These are phyloP conservation scores for Aspergillus eucalypticola DNA, from an alignment of 2,329 filamentous ascomycete genomes.

Conservation along the genomic window DNA sequence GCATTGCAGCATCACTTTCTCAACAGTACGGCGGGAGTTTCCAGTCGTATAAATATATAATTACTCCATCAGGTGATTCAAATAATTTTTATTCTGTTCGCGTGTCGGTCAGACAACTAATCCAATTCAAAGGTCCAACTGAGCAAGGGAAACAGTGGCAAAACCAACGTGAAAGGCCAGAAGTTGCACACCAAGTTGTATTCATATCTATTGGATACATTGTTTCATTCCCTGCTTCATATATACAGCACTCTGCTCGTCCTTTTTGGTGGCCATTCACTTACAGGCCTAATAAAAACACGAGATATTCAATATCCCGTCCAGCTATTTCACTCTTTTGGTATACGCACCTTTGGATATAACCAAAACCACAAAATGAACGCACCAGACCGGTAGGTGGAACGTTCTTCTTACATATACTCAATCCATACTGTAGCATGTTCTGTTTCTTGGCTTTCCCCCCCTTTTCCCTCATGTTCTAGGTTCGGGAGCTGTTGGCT, in stretches of 20 bases:
- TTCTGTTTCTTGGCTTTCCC: neutral
- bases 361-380: constrained; percentile 48
- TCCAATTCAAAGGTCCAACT: neutral
- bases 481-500: neutral
- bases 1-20: neutral
- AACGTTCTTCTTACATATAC: neutral
- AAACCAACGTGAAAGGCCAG: neutral
- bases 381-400: constrained; percentile 44
- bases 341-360: constrained; percentile 1
- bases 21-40: neutral
- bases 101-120: too few species aligned
- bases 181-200: neutral
- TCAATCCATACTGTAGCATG: neutral
- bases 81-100: too few species aligned
- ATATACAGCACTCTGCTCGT: neutral
- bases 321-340: constrained; percentile 6
- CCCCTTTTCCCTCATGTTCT: neutral
- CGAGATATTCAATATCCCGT: neutral
- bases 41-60: neutral
- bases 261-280: neutral
- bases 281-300: neutral
- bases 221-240: neutral
- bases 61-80: neutral
- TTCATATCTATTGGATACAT: neutral
- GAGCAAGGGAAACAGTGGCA: neutral